Conservation (phyloP, 148 eudicot species). For the Vaccinium corymbosum region DNA sequence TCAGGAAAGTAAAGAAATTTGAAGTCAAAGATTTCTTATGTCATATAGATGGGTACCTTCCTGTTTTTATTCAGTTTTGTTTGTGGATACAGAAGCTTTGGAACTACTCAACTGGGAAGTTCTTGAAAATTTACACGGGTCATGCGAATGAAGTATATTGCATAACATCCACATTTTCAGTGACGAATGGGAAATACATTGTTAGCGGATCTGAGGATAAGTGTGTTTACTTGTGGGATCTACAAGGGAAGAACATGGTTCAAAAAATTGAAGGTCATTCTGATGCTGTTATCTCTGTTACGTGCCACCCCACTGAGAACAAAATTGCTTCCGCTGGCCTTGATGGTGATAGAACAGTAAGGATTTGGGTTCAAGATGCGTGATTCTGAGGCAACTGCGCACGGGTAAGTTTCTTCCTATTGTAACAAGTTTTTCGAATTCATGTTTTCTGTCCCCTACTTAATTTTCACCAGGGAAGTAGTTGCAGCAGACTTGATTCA, state of each 20-base stretch:
- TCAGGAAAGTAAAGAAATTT: neutral
- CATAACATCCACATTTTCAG: constrained; percentile 77
- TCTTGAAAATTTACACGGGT: constrained; percentile 70
- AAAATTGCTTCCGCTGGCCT: constrained; percentile 90
- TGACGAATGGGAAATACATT: constrained; percentile 74
- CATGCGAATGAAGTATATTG: constrained; percentile 66
- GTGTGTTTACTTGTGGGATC: constrained; percentile 85
- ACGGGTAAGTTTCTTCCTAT: neutral
- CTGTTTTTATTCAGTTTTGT: constrained; percentile 5
- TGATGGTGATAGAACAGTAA: constrained; percentile 63
- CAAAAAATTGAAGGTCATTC: constrained; percentile 92
- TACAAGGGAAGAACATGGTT: constrained; percentile 66
- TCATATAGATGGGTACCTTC: neutral
- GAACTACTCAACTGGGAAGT: constrained; percentile 71
- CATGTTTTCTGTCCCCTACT: neutral
- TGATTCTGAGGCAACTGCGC: constrained; percentile 4
- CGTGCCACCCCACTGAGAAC: constrained; percentile 74
- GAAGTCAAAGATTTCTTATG: neutral
- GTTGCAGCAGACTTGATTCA: neutral
- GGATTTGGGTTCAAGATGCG: constrained; percentile 70
- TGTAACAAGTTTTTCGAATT: neutral
- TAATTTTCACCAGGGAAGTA: neutral
- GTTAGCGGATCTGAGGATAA: constrained; percentile 93
- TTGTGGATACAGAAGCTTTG: constrained; percentile 74
- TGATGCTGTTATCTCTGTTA: constrained; percentile 75